phyloP scores from a whole-genome alignment of 1,284 basidiomycete genomes.

The Moesziomyces sp. region DNA sequence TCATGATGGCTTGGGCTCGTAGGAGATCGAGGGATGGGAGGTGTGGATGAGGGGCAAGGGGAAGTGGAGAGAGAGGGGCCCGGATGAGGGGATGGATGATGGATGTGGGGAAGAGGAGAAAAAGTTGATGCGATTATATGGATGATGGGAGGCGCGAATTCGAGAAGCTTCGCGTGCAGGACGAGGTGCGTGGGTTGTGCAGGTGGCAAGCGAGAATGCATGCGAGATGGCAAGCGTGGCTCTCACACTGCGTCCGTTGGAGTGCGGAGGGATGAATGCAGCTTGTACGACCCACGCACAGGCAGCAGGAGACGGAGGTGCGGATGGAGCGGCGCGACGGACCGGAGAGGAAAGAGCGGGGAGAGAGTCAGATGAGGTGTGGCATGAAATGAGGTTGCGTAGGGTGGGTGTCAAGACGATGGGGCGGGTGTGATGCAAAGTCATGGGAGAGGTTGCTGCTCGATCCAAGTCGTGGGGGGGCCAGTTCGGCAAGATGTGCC shows the following conservation, averaged over 20 bases:
- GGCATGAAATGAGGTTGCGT: neutral
- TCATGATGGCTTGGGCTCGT: slow-evolving; percentile 8
- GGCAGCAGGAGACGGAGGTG: neutral
- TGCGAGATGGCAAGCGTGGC: neutral
- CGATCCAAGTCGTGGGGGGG: no score
- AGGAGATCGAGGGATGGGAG: neutral
- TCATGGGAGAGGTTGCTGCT: no score
- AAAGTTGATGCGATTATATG: slow-evolving; percentile 8
- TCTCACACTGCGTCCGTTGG: neutral
- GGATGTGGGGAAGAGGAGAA: neutral
- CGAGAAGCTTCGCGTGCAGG: slow-evolving; percentile 11
- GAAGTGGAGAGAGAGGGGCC: neutral
- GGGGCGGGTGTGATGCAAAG: no score
- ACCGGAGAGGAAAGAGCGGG: slow-evolving; percentile 4
- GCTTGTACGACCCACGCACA: no score
- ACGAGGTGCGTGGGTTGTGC: neutral
- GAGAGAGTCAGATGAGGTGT: neutral
- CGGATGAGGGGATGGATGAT: neutral
- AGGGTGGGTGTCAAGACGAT: no score
- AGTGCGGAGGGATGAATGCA: no score
- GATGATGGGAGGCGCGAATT: neutral
- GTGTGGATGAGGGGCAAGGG: no score
- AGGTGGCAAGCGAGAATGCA: neutral
- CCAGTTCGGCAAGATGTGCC: no score
- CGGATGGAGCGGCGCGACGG: slow-evolving; percentile 10